phyloP scores from a whole-genome alignment of 441 rosid species.

The Aleurites moluccanus region DNA sequence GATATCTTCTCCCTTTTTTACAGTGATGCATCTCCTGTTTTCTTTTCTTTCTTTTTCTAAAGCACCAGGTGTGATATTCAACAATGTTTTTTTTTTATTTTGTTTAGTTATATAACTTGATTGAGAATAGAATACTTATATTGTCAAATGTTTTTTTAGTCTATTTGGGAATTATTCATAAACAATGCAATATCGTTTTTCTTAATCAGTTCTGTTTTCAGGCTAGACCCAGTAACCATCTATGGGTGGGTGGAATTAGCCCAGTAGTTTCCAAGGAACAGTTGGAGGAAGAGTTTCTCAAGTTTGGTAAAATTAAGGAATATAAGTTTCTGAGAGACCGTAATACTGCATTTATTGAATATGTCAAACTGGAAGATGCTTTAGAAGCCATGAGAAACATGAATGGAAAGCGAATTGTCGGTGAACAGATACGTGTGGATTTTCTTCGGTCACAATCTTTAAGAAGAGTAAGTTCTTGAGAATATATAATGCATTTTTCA shows the following conservation, averaged over 20 bases:
- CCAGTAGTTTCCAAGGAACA: constrained; percentile 60
- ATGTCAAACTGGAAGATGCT: constrained; percentile 66
- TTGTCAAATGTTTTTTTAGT: not conserved
- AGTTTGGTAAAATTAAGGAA: constrained; percentile 80
- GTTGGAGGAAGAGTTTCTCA: constrained; percentile 69
- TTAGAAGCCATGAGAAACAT: constrained; percentile 69
- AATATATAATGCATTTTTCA: constrained; percentile 4
- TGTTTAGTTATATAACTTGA: not conserved
- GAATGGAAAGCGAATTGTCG: constrained; percentile 78
- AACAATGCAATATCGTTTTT: constrained; percentile 2
- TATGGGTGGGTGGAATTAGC: constrained; percentile 96
- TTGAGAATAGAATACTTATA: not conserved
- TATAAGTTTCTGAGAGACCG: constrained; percentile 77
- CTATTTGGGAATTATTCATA: not conserved
- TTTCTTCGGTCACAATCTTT: constrained; percentile 69
- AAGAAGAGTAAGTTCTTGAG: constrained; percentile 64
- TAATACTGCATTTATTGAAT: constrained; percentile 74
- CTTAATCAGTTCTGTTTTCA: constrained; percentile 32
- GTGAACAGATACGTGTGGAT: constrained; percentile 87
- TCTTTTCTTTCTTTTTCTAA: not conserved
- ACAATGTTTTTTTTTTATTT: not conserved
- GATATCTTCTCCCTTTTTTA: not conserved
- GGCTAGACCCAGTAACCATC: constrained; percentile 81
- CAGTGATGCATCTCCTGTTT: not conserved
- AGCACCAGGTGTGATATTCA: not conserved